phyloP scores from a whole-genome alignment of 1,139 yeast species.

The Blastobotrys persicus region DNA sequence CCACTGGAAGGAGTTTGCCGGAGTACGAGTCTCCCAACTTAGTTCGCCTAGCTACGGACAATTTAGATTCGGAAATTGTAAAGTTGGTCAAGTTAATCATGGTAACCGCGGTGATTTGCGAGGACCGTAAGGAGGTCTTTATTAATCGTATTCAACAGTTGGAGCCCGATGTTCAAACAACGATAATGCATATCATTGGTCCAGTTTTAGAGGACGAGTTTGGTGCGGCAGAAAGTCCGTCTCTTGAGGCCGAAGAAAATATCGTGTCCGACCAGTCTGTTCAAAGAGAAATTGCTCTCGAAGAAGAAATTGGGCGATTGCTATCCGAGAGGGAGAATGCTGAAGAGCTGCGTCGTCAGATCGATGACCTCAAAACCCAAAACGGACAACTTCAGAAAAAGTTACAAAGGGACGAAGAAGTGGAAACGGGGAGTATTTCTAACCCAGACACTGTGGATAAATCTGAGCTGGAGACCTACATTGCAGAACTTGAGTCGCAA shows the following conservation, averaged over 20 bases:
- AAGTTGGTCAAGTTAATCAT: conserved; percentile 18
- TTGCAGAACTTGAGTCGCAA: conserved; percentile 19
- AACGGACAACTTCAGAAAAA: not conserved
- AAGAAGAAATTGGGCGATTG: conserved; percentile 21
- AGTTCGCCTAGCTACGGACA: conserved; percentile 12
- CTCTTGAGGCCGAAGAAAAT: not conserved
- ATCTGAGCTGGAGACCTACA: conserved; percentile 11
- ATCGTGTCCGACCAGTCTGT: not conserved
- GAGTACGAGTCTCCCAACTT: conserved; percentile 13
- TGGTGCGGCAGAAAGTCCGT: not conserved
- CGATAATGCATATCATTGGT: conserved; percentile 20
- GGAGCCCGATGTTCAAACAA: conserved; percentile 18
- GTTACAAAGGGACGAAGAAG: not conserved
- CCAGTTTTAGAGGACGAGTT: conserved; percentile 16
- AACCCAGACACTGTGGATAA: not conserved
- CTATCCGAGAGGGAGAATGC: conserved; percentile 17
- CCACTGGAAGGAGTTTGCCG: not conserved
- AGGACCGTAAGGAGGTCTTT: conserved; percentile 15
- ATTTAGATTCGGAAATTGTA: conserved; percentile 15
- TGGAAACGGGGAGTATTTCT: not conserved
- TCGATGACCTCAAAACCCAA: conserved; percentile 3
- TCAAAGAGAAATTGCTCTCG: conserved; percentile 21
- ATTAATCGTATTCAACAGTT: conserved; percentile 20
- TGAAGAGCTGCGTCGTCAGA: conserved; percentile 5
- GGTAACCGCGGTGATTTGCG: conserved; percentile 20